Conservation (phyloP, 192 early-diverging fungal genomes). For the Rhizophagus clarus region DNA sequence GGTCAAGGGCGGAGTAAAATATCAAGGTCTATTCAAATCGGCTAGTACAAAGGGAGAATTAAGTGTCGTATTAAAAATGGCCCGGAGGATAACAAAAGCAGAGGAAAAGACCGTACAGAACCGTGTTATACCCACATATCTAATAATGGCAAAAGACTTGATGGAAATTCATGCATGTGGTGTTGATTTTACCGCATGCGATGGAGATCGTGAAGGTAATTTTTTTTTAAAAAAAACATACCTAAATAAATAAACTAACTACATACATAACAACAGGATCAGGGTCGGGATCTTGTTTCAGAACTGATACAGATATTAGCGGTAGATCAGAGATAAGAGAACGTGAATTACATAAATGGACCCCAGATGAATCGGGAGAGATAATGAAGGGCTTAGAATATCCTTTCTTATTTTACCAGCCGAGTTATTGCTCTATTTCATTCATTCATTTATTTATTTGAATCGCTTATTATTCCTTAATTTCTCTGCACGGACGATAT, state of each 20-base stretch:
- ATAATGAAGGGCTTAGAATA: conserved; percentile 40
- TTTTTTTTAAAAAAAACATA: background rate
- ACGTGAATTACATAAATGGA: conserved; percentile 88
- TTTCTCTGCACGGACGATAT: conserved; percentile 35
- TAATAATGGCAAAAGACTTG: conserved; percentile 71
- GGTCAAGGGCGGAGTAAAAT: conserved; percentile 58
- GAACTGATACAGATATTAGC: conserved; percentile 91
- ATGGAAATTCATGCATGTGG: conserved; percentile 52
- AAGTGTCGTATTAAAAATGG: conserved; percentile 64
- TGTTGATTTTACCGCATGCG: conserved; percentile 56
- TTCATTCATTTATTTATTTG: background rate
- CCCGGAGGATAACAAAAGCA: conserved; percentile 43
- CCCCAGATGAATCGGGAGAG: conserved; percentile 61
- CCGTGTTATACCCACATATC: conserved; percentile 48
- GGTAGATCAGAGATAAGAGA: conserved; percentile 63
- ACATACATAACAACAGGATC: background rate
- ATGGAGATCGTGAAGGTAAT: conserved; percentile 56
- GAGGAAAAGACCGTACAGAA: conserved; percentile 43
- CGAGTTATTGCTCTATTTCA: conserved; percentile 20
- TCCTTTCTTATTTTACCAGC: conserved; percentile 29
- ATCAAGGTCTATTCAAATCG: conserved; percentile 71
- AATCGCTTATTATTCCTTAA: conserved; percentile 12
- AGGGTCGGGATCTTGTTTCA: conserved; percentile 89
- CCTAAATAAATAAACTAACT: conserved; percentile 3
- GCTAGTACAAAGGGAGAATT: conserved; percentile 63